Base-by-base conservation (phyloP, 768 basidiomycete genomes). In the Termitomyces eurrhizus region DNA sequence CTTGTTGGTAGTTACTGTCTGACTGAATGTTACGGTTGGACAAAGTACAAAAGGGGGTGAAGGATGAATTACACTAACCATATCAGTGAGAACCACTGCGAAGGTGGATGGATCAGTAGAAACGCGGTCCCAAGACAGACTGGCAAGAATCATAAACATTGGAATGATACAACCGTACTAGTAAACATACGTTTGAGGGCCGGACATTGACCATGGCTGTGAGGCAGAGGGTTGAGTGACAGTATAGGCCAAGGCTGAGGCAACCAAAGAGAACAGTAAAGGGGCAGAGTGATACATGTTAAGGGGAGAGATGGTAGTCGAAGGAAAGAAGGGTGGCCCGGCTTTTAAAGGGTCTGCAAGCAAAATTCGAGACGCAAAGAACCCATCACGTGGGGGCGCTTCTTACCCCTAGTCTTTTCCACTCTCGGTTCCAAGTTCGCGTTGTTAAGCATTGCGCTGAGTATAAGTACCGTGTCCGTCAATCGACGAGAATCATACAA, bases 91-190 rank as follows among this genome's bases (percentile, higher is more conserved):
- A 53, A 92, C 75, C 52, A 81, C 79, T 14, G 89, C 83, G 72
- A 94, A 93, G 74, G 83, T 91, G 55, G 59, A 29, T 0, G 81
- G 73, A 69, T 95, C 93, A 9, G 88, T 90, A 56, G 63, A 61
- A 61, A 92, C 92, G 6, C 80, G 79, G 1, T 71, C 52, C 92
- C 92, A 95, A 7, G 74, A 60, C 58, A 92, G 73, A 16, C 74
- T 78, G 65, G 72, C 64, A 49, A 29, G 60, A n/a, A 35, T 18
- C n/a, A 32, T 59, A 37, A 53, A 56, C 55, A 55, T 46, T 52
- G 11, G 55, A 26, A 32, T 14, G 35, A 37, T 29, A 21, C 24
- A 12, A n/a, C 62, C 46, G 29, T 52, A 41, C 44, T 55, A 21
- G 21, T 21, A 51, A 53, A 62, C 74, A 52, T 66, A 82, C 80